Conservation (phyloP, 2,329 filamentous ascomycete genomes). For the Pseudomassariella vexata region DNA sequence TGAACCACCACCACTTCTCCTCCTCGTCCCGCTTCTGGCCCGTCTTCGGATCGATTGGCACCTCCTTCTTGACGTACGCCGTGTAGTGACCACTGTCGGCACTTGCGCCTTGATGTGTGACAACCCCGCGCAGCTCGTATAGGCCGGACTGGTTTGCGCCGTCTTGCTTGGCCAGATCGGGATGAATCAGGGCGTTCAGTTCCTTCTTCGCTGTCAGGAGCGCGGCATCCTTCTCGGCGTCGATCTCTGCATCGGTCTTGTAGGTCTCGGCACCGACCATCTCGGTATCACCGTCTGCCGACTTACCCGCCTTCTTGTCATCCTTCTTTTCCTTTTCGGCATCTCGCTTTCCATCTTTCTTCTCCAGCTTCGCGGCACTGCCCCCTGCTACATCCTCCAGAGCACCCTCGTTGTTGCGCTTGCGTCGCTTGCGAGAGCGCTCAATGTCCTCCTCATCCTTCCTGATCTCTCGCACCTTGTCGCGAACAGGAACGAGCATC, state of each 20-base stretch:
- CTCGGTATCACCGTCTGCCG: constrained; percentile 62
- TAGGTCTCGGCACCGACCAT: constrained; percentile 71
- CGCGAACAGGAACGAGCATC: constrained; percentile 82
- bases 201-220: constrained; percentile 83
- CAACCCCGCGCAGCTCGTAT: constrained; percentile 88
- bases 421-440: constrained; percentile 86
- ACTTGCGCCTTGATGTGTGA: constrained; percentile 94
- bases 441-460: constrained; percentile 95
- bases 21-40: constrained; percentile 77
- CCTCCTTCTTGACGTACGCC: constrained; percentile 91
- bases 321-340: constrained; percentile 31
- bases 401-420: constrained; percentile 49
- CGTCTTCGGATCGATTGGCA: constrained; percentile 63
- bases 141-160: constrained; percentile 89
- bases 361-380: constrained; percentile 43
- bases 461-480: constrained; percentile 89
- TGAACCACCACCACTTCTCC: constrained; percentile 99
- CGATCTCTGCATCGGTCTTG: constrained; percentile 92
- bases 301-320: constrained; percentile 25
- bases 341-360: constrained; percentile 39
- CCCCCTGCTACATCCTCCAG: constrained; percentile 41
- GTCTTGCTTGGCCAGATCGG: constrained; percentile 67
- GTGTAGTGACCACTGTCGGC: constrained; percentile 98
- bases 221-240: constrained; percentile 73
- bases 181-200: constrained; percentile 70